Percentiles rank a stretch among this genome's conserved stretches.
These are phyloP conservation scores for Cordyceps javanica DNA, from an alignment of 2,329 filamentous ascomycete species.

Conservation along the genomic window DNA sequence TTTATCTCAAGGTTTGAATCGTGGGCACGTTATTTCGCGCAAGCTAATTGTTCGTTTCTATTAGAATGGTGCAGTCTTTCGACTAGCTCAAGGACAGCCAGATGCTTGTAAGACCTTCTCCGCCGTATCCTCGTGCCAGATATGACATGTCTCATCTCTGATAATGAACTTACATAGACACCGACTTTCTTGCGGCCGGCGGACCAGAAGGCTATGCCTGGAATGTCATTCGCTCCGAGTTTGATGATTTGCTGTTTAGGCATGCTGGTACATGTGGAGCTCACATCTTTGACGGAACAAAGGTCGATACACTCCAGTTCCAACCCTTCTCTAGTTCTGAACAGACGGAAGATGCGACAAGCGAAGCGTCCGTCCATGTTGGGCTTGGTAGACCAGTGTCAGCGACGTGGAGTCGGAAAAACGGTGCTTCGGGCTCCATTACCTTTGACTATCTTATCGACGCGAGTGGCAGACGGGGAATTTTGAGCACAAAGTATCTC, in stretches of 20 bases:
- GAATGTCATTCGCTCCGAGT: constrained; percentile 42
- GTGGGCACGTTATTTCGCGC: neutral
- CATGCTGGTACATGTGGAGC: constrained; percentile 36
- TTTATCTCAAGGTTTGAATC: constrained; percentile 30
- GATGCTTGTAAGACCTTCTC: constrained; percentile 26
- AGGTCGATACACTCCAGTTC: constrained; percentile 30
- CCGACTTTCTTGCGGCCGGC: constrained; percentile 35
- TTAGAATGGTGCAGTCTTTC: constrained; percentile 32
- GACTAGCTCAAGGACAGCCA: constrained; percentile 25
- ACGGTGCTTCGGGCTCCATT: constrained; percentile 32
- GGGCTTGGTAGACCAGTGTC: constrained; percentile 25
- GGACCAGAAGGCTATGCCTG: constrained; percentile 34
- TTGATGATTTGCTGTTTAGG: constrained; percentile 37
- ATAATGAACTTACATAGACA: too few relatives aligned
- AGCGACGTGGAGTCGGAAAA: constrained; percentile 29
- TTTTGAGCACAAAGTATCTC: constrained; percentile 42
- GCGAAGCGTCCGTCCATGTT: neutral
- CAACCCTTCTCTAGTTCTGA: constrained; percentile 6
- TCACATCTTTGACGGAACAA: constrained; percentile 33
- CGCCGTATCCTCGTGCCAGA: neutral
- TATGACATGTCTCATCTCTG: too few relatives aligned
- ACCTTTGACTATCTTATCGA: constrained; percentile 43
- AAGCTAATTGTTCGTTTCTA: too few relatives aligned
- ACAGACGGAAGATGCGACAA: neutral
- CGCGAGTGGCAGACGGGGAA: constrained; percentile 38